Percentiles rank a stretch among this genome's conserved stretches.
These are phyloP conservation scores for Rhizopogon vulgaris DNA, from an alignment of 768 basidiomycete genomes.

Conservation along the genomic window DNA sequence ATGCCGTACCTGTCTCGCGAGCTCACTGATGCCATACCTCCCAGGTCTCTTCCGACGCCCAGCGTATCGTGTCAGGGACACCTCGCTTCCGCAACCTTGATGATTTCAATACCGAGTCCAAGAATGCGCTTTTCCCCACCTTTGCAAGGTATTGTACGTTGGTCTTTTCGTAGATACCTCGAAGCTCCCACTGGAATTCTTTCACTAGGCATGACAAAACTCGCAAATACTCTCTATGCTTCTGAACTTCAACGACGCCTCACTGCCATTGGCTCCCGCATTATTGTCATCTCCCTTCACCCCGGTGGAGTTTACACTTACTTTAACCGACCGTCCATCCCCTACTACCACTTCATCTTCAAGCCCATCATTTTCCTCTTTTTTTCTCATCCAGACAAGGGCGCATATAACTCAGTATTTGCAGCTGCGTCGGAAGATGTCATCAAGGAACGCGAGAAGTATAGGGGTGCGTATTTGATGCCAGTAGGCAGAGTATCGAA, in stretches of 20 bases:
- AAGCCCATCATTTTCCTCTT: conserved; percentile 14
- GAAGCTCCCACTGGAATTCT: neutral
- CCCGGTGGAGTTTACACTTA: conserved; percentile 29
- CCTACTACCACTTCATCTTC: conserved; percentile 13
- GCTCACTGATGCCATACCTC: neutral
- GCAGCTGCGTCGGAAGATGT: conserved; percentile 25
- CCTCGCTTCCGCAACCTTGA: conserved; percentile 25
- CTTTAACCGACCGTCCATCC: neutral
- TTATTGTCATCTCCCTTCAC: conserved; percentile 23
- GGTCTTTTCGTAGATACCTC: too few species aligned
- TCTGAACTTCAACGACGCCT: conserved; percentile 45
- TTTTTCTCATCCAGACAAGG: conserved; percentile 13
- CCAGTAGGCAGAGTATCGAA: neutral
- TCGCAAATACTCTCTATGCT: conserved; percentile 48
- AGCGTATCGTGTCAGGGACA: conserved; percentile 15
- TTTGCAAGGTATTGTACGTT: conserved; percentile 29
- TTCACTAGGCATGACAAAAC: conserved; percentile 40
- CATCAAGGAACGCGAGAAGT: conserved; percentile 15
- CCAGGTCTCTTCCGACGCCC: conserved; percentile 29
- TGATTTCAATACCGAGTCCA: conserved; percentile 32
- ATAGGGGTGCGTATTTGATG: conserved; percentile 12
- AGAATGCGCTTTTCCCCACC: conserved; percentile 8
- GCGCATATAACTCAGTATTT: conserved; percentile 21
- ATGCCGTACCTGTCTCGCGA: conserved; percentile 1
- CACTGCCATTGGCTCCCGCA: conserved; percentile 22